Evolutionary conservation across 331 rosid species (phyloP).

Genomic region (Arachis monticola): DNA sequence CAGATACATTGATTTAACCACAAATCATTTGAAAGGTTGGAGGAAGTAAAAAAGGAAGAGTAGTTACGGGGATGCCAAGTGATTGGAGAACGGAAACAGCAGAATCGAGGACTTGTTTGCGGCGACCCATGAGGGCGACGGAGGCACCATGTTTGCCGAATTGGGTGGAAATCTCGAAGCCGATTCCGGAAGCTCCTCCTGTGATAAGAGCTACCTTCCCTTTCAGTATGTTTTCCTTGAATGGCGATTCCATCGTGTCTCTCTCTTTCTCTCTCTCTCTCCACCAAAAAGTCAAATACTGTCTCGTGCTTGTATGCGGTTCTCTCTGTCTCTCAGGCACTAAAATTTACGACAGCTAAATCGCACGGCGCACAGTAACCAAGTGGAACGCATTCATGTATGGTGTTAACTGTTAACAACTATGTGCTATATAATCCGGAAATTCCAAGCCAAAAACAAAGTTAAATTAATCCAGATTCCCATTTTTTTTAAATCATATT

Average conservation of each 20-base stretch:
- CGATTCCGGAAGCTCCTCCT: conserved; percentile 95
- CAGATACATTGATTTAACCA: too few species aligned
- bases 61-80: conserved; percentile 62
- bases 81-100: conserved; percentile 75
- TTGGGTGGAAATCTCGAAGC: conserved; percentile 74
- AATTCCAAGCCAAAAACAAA: too few species aligned
- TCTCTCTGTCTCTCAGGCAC: background rate
- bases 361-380: too few species aligned
- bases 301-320: background rate
- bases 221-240: conserved; percentile 58
- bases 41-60: background rate
- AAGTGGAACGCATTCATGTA: too few species aligned
- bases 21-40: background rate
- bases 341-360: too few species aligned
- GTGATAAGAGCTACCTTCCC: conserved; percentile 90
- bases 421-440: too few species aligned
- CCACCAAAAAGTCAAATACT: background rate
- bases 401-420: too few species aligned
- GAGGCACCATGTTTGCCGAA: conserved; percentile 91
- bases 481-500: too few species aligned
- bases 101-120: conserved; percentile 70
- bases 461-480: too few species aligned
- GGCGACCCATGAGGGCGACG: conserved; percentile 89
- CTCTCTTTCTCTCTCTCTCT: background rate
- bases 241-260: conserved; percentile 65